Base-by-base conservation (phyloP, 106 monocot species). In the Iris macrosiphon region DNA sequence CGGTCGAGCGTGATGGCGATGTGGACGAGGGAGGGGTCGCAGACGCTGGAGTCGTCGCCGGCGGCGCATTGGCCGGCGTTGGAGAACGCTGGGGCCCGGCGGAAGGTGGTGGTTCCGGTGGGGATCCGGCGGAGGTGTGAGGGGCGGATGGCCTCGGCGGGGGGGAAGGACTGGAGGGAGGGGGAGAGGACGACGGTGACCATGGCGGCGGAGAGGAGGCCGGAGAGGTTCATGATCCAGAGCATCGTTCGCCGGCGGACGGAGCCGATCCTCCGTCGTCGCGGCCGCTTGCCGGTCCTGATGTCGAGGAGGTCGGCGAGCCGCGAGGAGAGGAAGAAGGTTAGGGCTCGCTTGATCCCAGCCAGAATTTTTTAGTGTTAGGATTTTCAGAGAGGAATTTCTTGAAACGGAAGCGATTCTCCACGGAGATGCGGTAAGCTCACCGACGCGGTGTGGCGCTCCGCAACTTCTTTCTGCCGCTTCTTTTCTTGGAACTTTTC, bases 91-190 rank as follows among this genome's bases (percentile, higher is more conserved):
- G 35, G 70, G 56, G 15, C 31, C 22, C 43, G 31, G 29, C 50
- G 46, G 70, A 28, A 34, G 13, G 25, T 24, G 57, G 40, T 28
- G 2, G 23, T 6, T n/a, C n/a, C 9, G 19, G 32, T 40, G 50
- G 34, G 55, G 65, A 59, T 62, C 56, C 42, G 57, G 55, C 75
- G 76, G 59, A 80, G 74, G 42, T 72, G 79, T 22, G 87, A 81
- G 38, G 93, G 84, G 21, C 95, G 75, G 79, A 96, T 89, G 45
- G 89, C 95, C 66, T 96, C 89, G 39, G 88, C 84, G 4, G 93
- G 93, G 6, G 93, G 88, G 21, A 88, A 88, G n/a, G 93, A 88
- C 62, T 84, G 84, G 45, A 94, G 60, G 13, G 93, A 84, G 23
- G 88, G 93, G 20, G 93, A 83, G 16, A 95, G 81, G 40, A 95